phyloP scores from a whole-genome alignment of 78 protist genomes.

The Dictyostelium brefeldianum region DNA sequence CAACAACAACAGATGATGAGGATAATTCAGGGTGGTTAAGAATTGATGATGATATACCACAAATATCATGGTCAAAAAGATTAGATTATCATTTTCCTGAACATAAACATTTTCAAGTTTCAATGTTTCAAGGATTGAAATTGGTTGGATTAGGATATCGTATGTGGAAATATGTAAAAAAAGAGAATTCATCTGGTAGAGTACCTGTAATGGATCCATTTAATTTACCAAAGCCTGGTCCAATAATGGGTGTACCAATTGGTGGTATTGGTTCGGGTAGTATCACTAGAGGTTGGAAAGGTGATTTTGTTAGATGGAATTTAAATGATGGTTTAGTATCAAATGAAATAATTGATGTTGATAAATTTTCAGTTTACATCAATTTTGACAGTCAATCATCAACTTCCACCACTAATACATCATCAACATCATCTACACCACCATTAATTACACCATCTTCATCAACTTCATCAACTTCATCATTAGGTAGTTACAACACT shows the following conservation, averaged over 20 bases:
- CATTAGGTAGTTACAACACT: not conserved
- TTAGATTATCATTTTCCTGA: slow-evolving; percentile 56
- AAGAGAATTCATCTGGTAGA: slow-evolving; percentile 34
- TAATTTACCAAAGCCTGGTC: slow-evolving; percentile 64
- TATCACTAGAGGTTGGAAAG: slow-evolving; percentile 82
- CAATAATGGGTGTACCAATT: slow-evolving; percentile 85
- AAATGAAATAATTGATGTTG: slow-evolving; percentile 60
- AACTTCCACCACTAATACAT: not conserved
- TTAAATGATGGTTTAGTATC: slow-evolving; percentile 23
- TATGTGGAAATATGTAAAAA: slow-evolving; percentile 83
- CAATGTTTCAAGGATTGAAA: slow-evolving; percentile 46
- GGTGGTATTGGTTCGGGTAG: slow-evolving; percentile 86
- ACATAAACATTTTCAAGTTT: slow-evolving; percentile 68
- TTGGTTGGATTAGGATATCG: slow-evolving; percentile 68
- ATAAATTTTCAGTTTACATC: slow-evolving; percentile 68
- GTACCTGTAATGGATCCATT: slow-evolving; percentile 84
- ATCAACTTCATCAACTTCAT: not conserved
- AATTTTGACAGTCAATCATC: not conserved
- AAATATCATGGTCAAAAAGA: slow-evolving; percentile 44
- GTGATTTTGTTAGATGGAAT: slow-evolving; percentile 82
- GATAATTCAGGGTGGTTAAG: slow-evolving; percentile 6
- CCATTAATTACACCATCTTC: not conserved
- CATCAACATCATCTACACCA: not conserved
- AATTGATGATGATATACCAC: slow-evolving; percentile 68
- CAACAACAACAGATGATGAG: too few species aligned